phyloP scores from a whole-genome alignment of 1,139 yeast genomes.

The Barnettozyma hawaiiensis region DNA sequence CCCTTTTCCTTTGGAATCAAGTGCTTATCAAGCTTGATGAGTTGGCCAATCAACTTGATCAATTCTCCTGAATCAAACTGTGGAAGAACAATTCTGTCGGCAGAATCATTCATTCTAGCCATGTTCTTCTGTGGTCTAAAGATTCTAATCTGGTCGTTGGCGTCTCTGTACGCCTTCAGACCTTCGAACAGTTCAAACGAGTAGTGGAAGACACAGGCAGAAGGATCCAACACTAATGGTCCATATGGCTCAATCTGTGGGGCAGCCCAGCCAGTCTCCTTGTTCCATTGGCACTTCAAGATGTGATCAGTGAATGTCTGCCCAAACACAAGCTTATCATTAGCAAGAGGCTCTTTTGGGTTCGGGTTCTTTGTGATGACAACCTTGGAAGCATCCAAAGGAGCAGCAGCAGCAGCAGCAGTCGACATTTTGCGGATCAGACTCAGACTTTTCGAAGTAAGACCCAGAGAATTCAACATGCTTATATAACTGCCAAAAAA shows the following conservation, averaged over 20 bases:
- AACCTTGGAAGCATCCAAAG: constrained; percentile 66
- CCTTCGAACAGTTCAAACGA: constrained; percentile 96
- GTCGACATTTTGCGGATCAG: constrained; percentile 9
- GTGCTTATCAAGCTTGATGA: constrained; percentile 64
- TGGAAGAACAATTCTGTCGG: constrained; percentile 83
- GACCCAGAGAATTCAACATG: constrained; percentile 6
- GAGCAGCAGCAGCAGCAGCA: constrained; percentile 29
- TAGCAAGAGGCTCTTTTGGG: constrained; percentile 65
- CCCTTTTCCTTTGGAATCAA: constrained; percentile 84
- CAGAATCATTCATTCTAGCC: constrained; percentile 85
- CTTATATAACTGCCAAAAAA: background rate
- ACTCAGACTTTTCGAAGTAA: constrained; percentile 2
- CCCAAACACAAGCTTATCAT: constrained; percentile 79
- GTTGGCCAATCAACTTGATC: constrained; percentile 65
- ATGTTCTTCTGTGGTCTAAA: constrained; percentile 91
- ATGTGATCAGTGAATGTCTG: constrained; percentile 86
- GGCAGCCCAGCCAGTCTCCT: constrained; percentile 71
- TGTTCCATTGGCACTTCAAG: constrained; percentile 81
- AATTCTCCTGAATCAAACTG: constrained; percentile 74
- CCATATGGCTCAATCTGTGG: constrained; percentile 88
- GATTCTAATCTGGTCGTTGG: constrained; percentile 62
- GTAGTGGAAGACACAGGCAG: constrained; percentile 86
- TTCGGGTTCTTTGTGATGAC: constrained; percentile 47
- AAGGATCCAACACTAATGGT: constrained; percentile 71
- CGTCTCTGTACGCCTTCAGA: constrained; percentile 83